Percentiles rank a stretch among this genome's conserved stretches.
Conservation (phyloP, 108 stramenopile species). For the Cyclostephanos invisitatus region DNA sequence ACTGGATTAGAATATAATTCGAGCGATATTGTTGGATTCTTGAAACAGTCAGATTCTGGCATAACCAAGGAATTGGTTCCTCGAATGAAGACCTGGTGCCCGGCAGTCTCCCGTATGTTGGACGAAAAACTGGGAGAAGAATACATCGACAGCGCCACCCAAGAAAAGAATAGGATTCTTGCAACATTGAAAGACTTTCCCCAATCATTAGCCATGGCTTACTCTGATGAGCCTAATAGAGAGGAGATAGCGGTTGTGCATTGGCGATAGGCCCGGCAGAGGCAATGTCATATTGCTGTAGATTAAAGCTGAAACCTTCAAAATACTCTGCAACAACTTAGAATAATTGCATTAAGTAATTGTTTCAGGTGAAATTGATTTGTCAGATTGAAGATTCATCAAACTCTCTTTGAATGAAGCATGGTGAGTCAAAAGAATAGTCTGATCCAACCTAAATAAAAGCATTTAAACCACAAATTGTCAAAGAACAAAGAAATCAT, state of each 20-base stretch:
- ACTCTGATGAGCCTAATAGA: constrained; percentile 35
- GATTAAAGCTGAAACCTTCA: too few relatives aligned
- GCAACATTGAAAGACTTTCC: constrained; percentile 10
- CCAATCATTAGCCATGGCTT: constrained; percentile 12
- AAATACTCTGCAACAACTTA: too few relatives aligned
- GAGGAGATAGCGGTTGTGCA: constrained; percentile 29
- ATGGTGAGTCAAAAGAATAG: too few relatives aligned
- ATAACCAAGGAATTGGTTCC: constrained; percentile 27
- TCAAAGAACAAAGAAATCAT: too few relatives aligned
- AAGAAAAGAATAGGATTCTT: constrained; percentile 12
- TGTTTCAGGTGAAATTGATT: too few relatives aligned
- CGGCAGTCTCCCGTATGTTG: background rate
- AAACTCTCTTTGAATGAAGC: too few relatives aligned
- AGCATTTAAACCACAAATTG: too few relatives aligned
- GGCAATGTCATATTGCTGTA: too few relatives aligned
- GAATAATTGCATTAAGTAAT: too few relatives aligned
- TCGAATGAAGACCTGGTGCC: constrained; percentile 24
- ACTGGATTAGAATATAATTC: constrained; percentile 24
- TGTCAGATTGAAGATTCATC: too few relatives aligned
- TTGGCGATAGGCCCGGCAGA: constrained; percentile 24
- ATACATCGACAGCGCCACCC: background rate
- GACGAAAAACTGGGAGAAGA: background rate
- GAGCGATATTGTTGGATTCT: constrained; percentile 19
- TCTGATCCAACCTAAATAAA: too few relatives aligned
- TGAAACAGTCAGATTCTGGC: constrained; percentile 10